phyloP scores from a whole-genome alignment of 2,329 filamentous ascomycete genomes.

The Paecilomyces variotii region DNA sequence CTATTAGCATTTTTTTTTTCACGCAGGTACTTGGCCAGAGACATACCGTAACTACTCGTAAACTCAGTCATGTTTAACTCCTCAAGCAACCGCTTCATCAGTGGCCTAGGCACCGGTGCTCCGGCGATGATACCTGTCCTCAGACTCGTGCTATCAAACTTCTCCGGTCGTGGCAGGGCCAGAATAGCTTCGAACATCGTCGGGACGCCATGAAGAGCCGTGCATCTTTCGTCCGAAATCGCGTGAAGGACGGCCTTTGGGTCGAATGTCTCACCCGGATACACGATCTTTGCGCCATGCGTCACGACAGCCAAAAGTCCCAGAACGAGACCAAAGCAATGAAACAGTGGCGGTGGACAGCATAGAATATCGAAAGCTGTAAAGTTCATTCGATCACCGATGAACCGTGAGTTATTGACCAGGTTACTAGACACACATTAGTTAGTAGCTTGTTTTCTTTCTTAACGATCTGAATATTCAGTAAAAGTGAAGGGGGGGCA shows the following conservation, averaged over 20 bases:
- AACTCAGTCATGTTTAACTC: conserved; percentile 66
- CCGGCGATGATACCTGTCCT: conserved; percentile 81
- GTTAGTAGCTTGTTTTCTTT: neutral
- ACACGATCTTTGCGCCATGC: conserved; percentile 63
- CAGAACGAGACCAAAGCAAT: conserved; percentile 69
- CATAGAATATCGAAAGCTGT: conserved; percentile 57
- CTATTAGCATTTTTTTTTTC: too few relatives aligned
- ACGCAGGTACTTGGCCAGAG: too few relatives aligned
- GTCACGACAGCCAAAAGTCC: conserved; percentile 61
- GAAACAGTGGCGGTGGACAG: conserved; percentile 71
- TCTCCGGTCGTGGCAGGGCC: conserved; percentile 56
- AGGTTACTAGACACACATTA: conserved; percentile 9
- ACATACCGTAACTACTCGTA: conserved; percentile 72
- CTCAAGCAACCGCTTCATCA: conserved; percentile 56
- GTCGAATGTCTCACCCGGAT: conserved; percentile 63
- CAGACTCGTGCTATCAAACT: conserved; percentile 50
- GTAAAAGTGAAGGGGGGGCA: neutral
- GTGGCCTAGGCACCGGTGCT: conserved; percentile 63
- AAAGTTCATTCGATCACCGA: conserved; percentile 61
- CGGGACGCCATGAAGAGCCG: conserved; percentile 71
- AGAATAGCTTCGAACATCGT: conserved; percentile 86
- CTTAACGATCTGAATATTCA: too few relatives aligned
- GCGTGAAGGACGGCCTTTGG: conserved; percentile 53
- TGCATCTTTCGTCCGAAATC: conserved; percentile 53
- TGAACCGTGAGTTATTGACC: conserved; percentile 55